Percentiles rank a stretch among this genome's conserved stretches.
Evolutionary conservation across 2,329 filamentous ascomycete species (phyloP).

Genomic region (Septoria petroselini): DNA sequence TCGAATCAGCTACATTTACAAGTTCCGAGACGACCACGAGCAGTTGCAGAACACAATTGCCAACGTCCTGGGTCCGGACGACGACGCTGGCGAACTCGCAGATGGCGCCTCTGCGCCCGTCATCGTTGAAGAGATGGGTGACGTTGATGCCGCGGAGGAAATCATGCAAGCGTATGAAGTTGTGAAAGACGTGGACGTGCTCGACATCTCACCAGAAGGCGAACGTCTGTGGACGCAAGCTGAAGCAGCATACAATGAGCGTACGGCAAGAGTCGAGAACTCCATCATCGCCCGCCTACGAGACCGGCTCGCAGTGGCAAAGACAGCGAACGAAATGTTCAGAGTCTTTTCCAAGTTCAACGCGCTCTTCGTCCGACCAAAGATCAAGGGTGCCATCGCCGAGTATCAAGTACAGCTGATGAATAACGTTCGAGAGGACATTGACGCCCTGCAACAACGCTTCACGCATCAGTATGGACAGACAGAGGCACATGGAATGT

Average conservation of each 20-base stretch:
- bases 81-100: conserved; percentile 52
- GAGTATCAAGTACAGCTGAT: conserved; percentile 98
- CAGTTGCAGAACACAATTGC: conserved; percentile 95
- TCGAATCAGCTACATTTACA: conserved; percentile 86
- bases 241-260: conserved; percentile 94
- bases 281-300: conserved; percentile 93
- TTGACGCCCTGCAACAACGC: conserved; percentile 85
- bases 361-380: conserved; percentile 94
- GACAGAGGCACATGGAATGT: conserved; percentile 97
- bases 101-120: conserved; percentile 61
- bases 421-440: conserved; percentile 95
- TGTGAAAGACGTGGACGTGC: conserved; percentile 87
- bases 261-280: conserved; percentile 95
- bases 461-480: conserved; percentile 99
- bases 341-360: conserved; percentile 99
- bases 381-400: conserved; percentile 95
- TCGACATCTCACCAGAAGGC: conserved; percentile 86
- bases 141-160: conserved; percentile 95
- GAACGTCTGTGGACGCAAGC: conserved; percentile 90
- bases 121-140: conserved; percentile 89
- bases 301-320: conserved; percentile 89
- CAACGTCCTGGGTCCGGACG: conserved; percentile 78
- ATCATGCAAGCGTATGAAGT: conserved; percentile 93
- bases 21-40: conserved; percentile 95
- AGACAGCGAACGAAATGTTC: conserved; percentile 99